These are phyloP conservation scores for Stemphylium lycopersici DNA, from an alignment of 2,329 filamentous ascomycete genomes.

Conservation along the genomic window DNA sequence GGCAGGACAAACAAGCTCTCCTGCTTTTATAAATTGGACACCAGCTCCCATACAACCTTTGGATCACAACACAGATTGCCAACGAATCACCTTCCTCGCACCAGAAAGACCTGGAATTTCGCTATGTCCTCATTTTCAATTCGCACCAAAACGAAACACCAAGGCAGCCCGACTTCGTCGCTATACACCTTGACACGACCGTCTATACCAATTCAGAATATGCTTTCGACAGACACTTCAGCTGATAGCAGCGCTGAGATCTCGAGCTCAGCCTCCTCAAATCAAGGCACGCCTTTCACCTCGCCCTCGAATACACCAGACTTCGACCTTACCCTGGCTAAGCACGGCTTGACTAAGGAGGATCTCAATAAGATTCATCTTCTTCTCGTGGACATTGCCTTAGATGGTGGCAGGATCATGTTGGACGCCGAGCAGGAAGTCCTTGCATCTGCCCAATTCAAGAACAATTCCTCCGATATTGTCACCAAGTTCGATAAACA, in stretches of 20 bases:
- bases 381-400: conserved; percentile 34
- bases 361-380: conserved; percentile 24
- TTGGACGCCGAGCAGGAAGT: conserved; percentile 37
- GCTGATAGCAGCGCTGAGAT: background rate
- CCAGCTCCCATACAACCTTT: background rate
- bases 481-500: conserved; percentile 63
- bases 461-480: conserved; percentile 56
- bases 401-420: conserved; percentile 42
- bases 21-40: background rate
- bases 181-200: background rate
- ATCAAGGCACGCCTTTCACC: conserved; percentile 17
- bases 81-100: background rate
- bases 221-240: background rate
- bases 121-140: background rate
- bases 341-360: conserved; percentile 21
- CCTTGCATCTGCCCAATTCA: conserved; percentile 27
- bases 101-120: background rate
- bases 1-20: background rate
- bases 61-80: background rate
- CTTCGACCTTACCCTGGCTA: conserved; percentile 19
- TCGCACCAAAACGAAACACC: background rate
- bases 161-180: too few relatives aligned
- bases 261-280: background rate
- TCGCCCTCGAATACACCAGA: conserved; percentile 16
- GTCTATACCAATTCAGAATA: background rate